Evolutionary conservation across 2,329 filamentous ascomycete species (phyloP).

Genomic region (Bipolaris zeicola): DNA sequence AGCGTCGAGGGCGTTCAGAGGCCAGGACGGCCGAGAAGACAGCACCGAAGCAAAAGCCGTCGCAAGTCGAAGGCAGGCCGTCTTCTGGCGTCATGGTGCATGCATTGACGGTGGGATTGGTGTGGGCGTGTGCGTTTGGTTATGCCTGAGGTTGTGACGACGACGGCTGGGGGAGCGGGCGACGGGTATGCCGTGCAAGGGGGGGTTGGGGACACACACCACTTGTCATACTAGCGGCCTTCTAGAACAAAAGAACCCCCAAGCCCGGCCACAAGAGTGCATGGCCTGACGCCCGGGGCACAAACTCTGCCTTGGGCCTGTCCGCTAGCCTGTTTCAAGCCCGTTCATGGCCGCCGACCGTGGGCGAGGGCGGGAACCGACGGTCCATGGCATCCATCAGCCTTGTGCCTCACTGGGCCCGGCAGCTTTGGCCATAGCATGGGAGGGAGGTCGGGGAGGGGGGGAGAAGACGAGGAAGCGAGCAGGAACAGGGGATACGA

Average conservation of each 20-base stretch:
- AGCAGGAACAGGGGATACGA: too few relatives aligned
- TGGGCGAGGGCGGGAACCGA: constrained; percentile 2
- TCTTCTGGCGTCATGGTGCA: constrained; percentile 18
- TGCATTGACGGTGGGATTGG: constrained; percentile 17
- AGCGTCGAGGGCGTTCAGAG: too few relatives aligned
- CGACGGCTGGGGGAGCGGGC: constrained; percentile 11
- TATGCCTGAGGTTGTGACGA: not conserved
- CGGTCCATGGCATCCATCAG: not conserved
- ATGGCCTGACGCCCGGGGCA: not conserved
- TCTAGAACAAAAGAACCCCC: constrained; percentile 21
- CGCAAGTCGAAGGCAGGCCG: not conserved
- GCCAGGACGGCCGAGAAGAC: not conserved
- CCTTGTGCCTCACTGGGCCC: not conserved
- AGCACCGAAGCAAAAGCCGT: not conserved
- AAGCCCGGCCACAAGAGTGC: constrained; percentile 5
- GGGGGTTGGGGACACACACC: not conserved
- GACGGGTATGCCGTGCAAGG: constrained; percentile 14
- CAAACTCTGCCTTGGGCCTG: constrained; percentile 6
- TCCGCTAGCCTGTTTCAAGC: constrained; percentile 24
- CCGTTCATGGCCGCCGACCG: constrained; percentile 8
- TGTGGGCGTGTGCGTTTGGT: not conserved
- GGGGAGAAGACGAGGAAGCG: too few relatives aligned
- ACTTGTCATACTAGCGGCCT: constrained; percentile 17
- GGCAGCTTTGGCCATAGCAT: too few relatives aligned
- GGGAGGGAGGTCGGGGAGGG: too few relatives aligned